These are phyloP conservation scores for Suhomyces choctaworum DNA, from an alignment of 1,139 yeast genomes.

Conservation along the genomic window DNA sequence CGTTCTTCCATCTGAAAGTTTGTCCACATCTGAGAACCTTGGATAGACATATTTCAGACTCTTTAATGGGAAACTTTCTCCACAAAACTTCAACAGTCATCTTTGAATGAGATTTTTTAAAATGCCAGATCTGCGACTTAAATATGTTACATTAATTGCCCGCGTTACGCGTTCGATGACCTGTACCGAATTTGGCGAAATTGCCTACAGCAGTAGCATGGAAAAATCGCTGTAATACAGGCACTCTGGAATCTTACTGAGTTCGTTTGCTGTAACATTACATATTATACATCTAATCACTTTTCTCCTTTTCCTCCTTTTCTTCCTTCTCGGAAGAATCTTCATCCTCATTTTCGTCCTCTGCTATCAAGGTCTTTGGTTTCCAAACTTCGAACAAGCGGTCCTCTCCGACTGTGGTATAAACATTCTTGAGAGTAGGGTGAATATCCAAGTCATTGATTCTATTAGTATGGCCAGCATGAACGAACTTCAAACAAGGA, in stretches of 20 bases:
- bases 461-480: conserved; percentile 60
- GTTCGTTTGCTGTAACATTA: conserved; percentile 3
- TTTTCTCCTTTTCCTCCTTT: conserved; percentile 22
- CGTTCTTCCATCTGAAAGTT: conserved; percentile 70
- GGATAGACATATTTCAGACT: conserved; percentile 58
- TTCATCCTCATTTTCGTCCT: conserved; percentile 45
- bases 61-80: conserved; percentile 18
- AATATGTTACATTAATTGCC: conserved; percentile 2
- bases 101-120: neutral
- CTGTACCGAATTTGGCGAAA: conserved; percentile 1
- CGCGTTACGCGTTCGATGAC: conserved; percentile 11
- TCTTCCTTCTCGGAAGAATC: conserved; percentile 27
- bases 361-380: conserved; percentile 43
- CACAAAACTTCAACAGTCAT: conserved; percentile 16
- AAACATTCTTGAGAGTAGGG: conserved; percentile 42
- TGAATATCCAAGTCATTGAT: conserved; percentile 53
- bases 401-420: conserved; percentile 55
- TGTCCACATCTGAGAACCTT: conserved; percentile 88
- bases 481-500: conserved; percentile 60
- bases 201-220: neutral
- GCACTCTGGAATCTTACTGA: too few species aligned
- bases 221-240: too few species aligned
- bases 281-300: conserved; percentile 9
- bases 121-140: neutral
- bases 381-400: conserved; percentile 55